Base-by-base conservation (phyloP, 805 yeast genomes). In the Candida nanaspora region DNA sequence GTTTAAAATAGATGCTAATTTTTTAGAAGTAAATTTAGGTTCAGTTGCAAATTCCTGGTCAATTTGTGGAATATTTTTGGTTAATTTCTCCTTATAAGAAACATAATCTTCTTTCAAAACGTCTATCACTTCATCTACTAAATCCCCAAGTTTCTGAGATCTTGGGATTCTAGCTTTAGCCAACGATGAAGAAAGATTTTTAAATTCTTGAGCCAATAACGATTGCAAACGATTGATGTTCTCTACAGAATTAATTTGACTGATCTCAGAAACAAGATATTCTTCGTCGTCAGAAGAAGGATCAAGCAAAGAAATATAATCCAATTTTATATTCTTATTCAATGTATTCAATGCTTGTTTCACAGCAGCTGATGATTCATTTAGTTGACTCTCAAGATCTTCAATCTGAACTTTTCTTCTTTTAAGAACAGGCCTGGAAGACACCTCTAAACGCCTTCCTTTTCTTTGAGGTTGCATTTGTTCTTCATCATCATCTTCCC, bases 131-230 rank as follows among this genome's bases (percentile, higher is more conserved):
- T 52, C 48, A 31, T 65, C 69, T 20, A 66, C 57, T 25, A 52
- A 47, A n/a, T 51, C 32, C 6, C 65, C 47, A 43, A 60, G 45
- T 15, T 63, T 50, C 38, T 63, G 66, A 2, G 63, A 54, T 31
- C 66, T 50, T 1, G 52, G 25, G 2, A 61, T 37, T 34, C 67
- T 46, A 3, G 65, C 49, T 14, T 42, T 40, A 11, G 59, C 48
- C 36, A 65, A 63, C 16, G 53, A 52, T 25, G 45, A 48, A 2
- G 66, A 50, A 3, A 66, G 43, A 2, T 46, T 43, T 30, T 53
- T 55, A 48, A 63, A 66, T 39, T 63, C 64, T 5, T 45, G 34
- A 1, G 62, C 56, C 2, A 66, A 45, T 35, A 45, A 40, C 10
- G 37, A 37, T 37, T 53, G 50, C 18, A 51, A 47, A 13, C 41